Conservation (phyloP, 2,329 filamentous ascomycete genomes). For the Nothopassalora personata region DNA sequence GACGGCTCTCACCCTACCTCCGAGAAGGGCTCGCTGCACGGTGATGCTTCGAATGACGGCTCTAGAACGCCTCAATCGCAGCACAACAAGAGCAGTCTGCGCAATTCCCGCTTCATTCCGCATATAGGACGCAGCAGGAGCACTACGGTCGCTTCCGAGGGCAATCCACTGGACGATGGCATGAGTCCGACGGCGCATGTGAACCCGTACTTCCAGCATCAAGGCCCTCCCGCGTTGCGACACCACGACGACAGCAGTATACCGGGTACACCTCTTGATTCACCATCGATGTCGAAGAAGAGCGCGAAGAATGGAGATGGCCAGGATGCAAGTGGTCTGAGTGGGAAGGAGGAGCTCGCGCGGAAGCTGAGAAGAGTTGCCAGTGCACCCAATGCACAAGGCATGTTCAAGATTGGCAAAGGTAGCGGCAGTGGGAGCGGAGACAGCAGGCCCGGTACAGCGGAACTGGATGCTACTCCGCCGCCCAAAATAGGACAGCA, state of each 20-base stretch:
- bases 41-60: constrained; percentile 36
- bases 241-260: constrained; percentile 94
- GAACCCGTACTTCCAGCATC: constrained; percentile 96
- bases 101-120: constrained; percentile 83
- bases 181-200: constrained; percentile 89
- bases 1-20: constrained; percentile 33
- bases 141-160: constrained; percentile 86
- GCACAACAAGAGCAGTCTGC: constrained; percentile 54
- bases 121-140: constrained; percentile 83
- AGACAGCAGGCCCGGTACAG: constrained; percentile 56
- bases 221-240: constrained; percentile 85
- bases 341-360: constrained; percentile 89
- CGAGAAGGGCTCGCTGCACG: constrained; percentile 30
- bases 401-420: constrained; percentile 59
- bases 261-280: constrained; percentile 87
- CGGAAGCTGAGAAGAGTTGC: constrained; percentile 89
- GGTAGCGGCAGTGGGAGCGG: constrained; percentile 23
- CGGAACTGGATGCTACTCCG: constrained; percentile 60
- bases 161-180: constrained; percentile 80
- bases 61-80: constrained; percentile 51
- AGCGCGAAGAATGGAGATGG: constrained; percentile 58
- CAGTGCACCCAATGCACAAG: constrained; percentile 94
- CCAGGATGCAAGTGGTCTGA: constrained; percentile 63
- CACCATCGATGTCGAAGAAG: constrained; percentile 66
- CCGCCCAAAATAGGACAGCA: constrained; percentile 56